These are phyloP conservation scores for Microstegium vimineum DNA, from an alignment of 176 grass and related monocot species.

Conservation along the genomic window DNA sequence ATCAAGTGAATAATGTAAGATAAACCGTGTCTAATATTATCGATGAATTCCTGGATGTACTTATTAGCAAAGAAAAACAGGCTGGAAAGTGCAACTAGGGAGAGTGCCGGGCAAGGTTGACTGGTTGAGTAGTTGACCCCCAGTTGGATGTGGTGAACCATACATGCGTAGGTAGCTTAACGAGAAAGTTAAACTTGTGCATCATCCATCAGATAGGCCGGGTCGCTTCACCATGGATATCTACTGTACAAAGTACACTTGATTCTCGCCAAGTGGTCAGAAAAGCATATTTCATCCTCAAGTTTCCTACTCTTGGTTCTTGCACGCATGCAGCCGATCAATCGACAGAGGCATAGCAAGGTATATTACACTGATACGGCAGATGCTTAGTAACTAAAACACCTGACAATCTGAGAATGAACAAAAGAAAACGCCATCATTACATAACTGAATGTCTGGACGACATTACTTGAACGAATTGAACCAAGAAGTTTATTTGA, in stretches of 20 bases:
- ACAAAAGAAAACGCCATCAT: background rate
- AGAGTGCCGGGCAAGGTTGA: background rate
- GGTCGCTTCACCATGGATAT: constrained; percentile 16
- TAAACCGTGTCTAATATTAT: no score
- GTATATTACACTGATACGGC: background rate
- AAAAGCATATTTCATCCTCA: background rate
- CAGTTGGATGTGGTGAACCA: background rate
- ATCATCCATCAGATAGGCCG: background rate
- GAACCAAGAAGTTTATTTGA: constrained; percentile 4
- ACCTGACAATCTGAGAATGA: background rate
- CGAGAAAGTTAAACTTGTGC: background rate
- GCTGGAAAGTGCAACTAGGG: background rate
- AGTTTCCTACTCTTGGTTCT: background rate
- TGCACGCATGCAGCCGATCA: background rate
- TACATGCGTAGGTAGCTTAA: constrained; percentile 28
- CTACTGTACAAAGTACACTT: background rate
- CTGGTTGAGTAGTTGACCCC: background rate
- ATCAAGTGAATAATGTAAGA: no score
- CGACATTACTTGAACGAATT: no score
- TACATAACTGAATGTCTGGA: background rate
- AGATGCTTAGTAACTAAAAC: background rate
- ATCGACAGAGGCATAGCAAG: background rate
- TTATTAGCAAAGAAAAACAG: background rate
- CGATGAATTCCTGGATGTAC: background rate
- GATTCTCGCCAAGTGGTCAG: background rate